phyloP scores from a whole-genome alignment of 176 grass and related monocot species.

The Thalia dealbata region DNA sequence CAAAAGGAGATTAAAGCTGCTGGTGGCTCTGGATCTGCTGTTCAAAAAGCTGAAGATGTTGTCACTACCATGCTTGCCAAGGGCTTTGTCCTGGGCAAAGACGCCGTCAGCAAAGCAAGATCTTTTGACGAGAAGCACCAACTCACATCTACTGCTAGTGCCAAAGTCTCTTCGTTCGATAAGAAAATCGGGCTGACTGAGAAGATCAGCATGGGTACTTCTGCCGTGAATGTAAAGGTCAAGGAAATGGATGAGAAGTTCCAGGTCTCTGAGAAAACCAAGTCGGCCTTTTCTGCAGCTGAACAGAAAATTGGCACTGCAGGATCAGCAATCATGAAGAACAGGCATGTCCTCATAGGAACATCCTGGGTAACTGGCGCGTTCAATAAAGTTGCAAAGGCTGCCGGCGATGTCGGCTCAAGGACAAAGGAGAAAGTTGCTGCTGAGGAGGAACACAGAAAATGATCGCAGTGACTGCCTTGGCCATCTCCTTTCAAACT shows the following conservation, averaged over 20 bases:
- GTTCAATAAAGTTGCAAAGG: conserved; percentile 4
- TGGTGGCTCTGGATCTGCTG: background rate
- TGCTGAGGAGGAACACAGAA: background rate
- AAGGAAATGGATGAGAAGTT: conserved; percentile 7
- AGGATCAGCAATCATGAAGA: conserved; percentile 11
- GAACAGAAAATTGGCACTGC: conserved; percentile 8
- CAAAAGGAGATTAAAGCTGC: background rate
- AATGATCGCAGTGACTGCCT: background rate
- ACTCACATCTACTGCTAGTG: background rate
- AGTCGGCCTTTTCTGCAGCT: conserved; percentile 4
- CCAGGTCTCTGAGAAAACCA: conserved; percentile 6
- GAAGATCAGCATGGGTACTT: conserved; percentile 9
- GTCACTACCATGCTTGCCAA: conserved; percentile 10
- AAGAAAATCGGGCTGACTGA: conserved; percentile 7
- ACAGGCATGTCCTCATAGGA: background rate
- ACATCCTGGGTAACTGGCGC: conserved; percentile 5
- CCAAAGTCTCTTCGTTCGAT: conserved; percentile 1
- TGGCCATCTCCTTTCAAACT: background rate
- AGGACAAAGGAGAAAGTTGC: conserved; percentile 13
- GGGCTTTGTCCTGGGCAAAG: conserved; percentile 8
- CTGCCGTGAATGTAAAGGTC: conserved; percentile 1
- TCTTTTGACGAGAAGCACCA: conserved; percentile 9
- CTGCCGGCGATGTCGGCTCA: background rate
- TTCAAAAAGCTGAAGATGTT: conserved; percentile 11
- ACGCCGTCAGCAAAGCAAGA: conserved; percentile 7